Evolutionary conservation across 176 grass and related monocot genomes (phyloP), one percentile per base, ranked within the genome.

Genomic region (Lolium multiflorum): DNA sequence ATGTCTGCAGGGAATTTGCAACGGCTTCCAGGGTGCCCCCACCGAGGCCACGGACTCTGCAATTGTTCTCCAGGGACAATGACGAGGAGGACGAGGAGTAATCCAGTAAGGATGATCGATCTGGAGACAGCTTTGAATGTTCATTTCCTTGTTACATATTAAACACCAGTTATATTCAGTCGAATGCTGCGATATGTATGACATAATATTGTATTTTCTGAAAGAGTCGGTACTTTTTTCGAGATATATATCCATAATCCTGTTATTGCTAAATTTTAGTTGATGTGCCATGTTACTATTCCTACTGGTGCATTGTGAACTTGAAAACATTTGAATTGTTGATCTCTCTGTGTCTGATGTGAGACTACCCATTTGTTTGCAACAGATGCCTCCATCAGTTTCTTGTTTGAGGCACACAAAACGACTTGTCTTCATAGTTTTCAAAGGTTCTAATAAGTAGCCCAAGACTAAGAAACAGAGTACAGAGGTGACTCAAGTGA

Each of bases 381-480:
- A 65, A 13, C 4, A 31, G 25, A 31, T 65, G 12, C 62, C 25
- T 31, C 5, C 5, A 65, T 15, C 62, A 7, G 25, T 65, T 65
- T 14, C 61, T 28, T 14, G 25, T 15, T 63, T 31, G 12, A 25
- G 13, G 58, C 39, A 48, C 9, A 21, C 72, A 10, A 52, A 7
- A 10, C 71, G 8, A 74, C 12, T 82, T 73, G 56, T 74, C 66
- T 49, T 83, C 22, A 14, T 52, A 77, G 21, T 43, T 2, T 22
- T 49, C 70, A 86, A 37, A 67, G 6, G 15, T 74, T 51, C 35
- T 83, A 83, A 83, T 10, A 72, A 76, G 37, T 64, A 58, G 8
- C 62, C 43, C 55, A 25, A 62, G 10, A 52, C 37, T 49, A 77
- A 21, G 55, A 54, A 48, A n/a, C 28, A 37, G 5, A 59, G 10